Base-by-base conservation (phyloP, 345 rosid species). In the Cardamine resedifolia region DNA sequence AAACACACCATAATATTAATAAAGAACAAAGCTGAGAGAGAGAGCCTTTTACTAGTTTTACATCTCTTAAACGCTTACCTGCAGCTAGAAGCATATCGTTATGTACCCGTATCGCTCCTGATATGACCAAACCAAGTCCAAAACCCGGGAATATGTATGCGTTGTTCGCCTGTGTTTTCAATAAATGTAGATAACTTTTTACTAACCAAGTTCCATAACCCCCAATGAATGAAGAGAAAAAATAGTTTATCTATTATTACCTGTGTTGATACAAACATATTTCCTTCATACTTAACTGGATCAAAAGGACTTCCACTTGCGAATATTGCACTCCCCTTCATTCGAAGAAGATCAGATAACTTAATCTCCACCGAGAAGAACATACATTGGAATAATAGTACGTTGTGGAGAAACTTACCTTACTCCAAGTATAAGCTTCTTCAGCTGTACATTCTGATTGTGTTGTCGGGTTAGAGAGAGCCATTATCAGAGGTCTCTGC, bases 251-350 rank as follows among this genome's bases (percentile, higher is more conserved):
- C 19, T 61, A 31, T 16, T 43, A 18, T 70, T 43, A 93, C 98
- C 96, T 93, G 98, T 81, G 98, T 97, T n/a, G 99, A 86, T 64
- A 87, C 83, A 33, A 86, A 86, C 44, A 85, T 76, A 79, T 79
- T 90, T 71, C 90, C 96, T 44, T 84, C 69, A 56, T 83, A 86
- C 68, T 92, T 87, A 60, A 95, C 81, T 21, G 96, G 92, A 78
- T 88, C 97, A 77, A 92, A 95, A 49, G 98, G 99, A 75, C 98
- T 95, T 82, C 99, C 99, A 64, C 99, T 92, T 5, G 98, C 97
- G 51, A 85, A 95, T 55, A 92, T 95, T 11, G 97, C 97, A 67
- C 88, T 87, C 8, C 99, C 99, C 99, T 95, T 83, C 56, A 78
- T 58, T 9, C 28, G 26, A 66, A 66, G 10, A 47, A 48, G 33